Percentiles rank a stretch among this genome's conserved stretches.
These are phyloP conservation scores for Chrysopogon serrulatus DNA, from an alignment of 176 grass and related monocot species.

Conservation along the genomic window DNA sequence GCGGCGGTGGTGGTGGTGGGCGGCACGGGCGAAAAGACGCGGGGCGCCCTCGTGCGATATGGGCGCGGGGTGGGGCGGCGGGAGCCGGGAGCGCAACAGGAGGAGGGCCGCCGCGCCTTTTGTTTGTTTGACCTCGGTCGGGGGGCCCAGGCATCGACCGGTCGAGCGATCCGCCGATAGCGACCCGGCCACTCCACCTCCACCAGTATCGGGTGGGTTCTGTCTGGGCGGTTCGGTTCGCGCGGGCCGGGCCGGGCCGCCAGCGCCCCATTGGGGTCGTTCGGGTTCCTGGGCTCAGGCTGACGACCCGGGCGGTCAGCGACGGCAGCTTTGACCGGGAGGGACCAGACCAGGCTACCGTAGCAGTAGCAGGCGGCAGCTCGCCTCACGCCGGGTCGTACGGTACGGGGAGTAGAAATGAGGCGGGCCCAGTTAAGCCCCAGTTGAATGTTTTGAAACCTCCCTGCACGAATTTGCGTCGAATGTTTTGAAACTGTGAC, in stretches of 20 bases:
- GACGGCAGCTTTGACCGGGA: constrained; percentile 16
- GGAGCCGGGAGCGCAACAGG: too few relatives aligned
- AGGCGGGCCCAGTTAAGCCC: too few relatives aligned
- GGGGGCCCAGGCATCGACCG: background rate
- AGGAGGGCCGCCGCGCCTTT: too few relatives aligned
- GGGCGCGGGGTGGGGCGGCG: background rate
- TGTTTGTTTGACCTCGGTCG: constrained; percentile 28
- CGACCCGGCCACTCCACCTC: background rate
- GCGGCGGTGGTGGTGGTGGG: background rate
- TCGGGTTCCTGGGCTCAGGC: too few relatives aligned
- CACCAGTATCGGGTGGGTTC: background rate
- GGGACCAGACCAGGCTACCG: background rate
- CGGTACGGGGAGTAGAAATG: background rate
- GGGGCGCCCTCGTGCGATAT: background rate
- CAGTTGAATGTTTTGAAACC: too few relatives aligned
- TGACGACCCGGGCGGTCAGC: background rate
- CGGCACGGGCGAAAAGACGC: background rate
- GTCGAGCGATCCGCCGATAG: background rate
- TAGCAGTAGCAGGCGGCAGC: background rate
- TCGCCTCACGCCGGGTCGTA: background rate
- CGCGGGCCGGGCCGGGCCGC: background rate
- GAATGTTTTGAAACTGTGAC: too few relatives aligned
- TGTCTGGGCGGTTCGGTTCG: background rate
- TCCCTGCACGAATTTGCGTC: too few relatives aligned
- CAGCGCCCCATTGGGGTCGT: too few relatives aligned